These are phyloP conservation scores for Lodderomyces elongisporus DNA, from an alignment of 1,139 yeast genomes.

Conservation along the genomic window DNA sequence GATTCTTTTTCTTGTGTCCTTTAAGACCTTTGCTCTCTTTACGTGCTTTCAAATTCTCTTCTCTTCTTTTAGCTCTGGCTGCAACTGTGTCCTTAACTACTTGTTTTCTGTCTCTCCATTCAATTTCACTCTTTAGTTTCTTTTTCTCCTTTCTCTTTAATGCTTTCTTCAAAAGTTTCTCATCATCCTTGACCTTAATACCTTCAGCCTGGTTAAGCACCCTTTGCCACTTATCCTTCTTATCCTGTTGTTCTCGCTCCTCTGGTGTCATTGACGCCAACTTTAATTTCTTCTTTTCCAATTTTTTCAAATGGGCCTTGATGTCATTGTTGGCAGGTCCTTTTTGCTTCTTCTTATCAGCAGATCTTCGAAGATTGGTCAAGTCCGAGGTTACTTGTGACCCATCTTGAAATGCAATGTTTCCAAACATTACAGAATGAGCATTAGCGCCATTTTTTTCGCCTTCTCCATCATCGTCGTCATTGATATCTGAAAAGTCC, in stretches of 20 bases:
- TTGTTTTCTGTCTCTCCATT: slow-evolving; percentile 84
- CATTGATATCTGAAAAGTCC: slow-evolving; percentile 37
- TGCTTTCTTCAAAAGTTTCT: slow-evolving; percentile 78
- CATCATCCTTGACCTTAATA: slow-evolving; percentile 82
- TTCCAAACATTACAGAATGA: slow-evolving; percentile 61
- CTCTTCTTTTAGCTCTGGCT: slow-evolving; percentile 78
- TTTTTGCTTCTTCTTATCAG: slow-evolving; percentile 53
- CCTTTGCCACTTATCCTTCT: slow-evolving; percentile 79
- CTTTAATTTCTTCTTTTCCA: slow-evolving; percentile 70
- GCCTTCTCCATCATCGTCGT: slow-evolving; percentile 27
- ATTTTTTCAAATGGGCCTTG: slow-evolving; percentile 71
- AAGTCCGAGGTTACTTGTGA: slow-evolving; percentile 76
- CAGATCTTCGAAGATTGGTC: slow-evolving; percentile 47
- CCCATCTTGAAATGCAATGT: slow-evolving; percentile 80
- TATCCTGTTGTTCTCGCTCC: slow-evolving; percentile 54
- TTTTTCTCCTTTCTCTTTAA: slow-evolving; percentile 74
- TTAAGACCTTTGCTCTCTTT: slow-evolving; percentile 52
- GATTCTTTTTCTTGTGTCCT: slow-evolving; percentile 60
- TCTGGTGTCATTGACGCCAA: slow-evolving; percentile 58
- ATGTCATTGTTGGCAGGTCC: slow-evolving; percentile 86
- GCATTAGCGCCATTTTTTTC: slow-evolving; percentile 25
- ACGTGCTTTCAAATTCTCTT: slow-evolving; percentile 79
- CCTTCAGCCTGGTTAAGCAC: slow-evolving; percentile 90
- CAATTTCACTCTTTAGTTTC: slow-evolving; percentile 75
- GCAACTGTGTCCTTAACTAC: slow-evolving; percentile 70